These are phyloP conservation scores for Pseudogymnoascus sp. DNA, from an alignment of 2,329 filamentous ascomycete genomes.

Conservation along the genomic window DNA sequence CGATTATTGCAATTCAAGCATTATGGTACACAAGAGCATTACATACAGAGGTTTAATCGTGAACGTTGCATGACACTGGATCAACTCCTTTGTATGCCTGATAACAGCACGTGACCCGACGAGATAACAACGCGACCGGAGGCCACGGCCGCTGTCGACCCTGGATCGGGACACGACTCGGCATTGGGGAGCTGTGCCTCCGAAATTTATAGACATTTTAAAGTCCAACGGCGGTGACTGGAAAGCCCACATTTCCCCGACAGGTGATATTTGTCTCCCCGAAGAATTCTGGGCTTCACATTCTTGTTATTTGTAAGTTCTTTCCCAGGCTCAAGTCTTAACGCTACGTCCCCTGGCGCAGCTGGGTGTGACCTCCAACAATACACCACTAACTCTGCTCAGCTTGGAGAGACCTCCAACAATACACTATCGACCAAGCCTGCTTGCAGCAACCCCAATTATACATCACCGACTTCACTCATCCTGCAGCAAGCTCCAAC, in stretches of 20 bases:
- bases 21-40: neutral
- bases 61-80: neutral
- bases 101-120: neutral
- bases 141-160: neutral
- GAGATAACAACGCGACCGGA: slow-evolving; percentile 4
- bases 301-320: neutral
- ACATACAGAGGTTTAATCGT: neutral
- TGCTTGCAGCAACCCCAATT: neutral
- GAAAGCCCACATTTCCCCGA: neutral
- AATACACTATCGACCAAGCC: neutral
- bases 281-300: neutral
- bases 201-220: slow-evolving; percentile 3
- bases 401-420: neutral
- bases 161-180: slow-evolving; percentile 7
- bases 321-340: neutral
- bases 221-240: neutral
- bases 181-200: slow-evolving; percentile 6
- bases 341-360: neutral
- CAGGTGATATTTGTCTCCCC: neutral
- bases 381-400: neutral
- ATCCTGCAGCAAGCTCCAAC: neutral
- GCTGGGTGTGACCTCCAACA: neutral
- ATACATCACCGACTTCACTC: neutral
- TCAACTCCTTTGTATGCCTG: neutral
- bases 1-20: neutral